A percentile compares a stretch with the other conserved stretches of the same genome.
phyloP scores from a whole-genome alignment of 345 rosid genomes.

The Hibiscus tridactylites region DNA sequence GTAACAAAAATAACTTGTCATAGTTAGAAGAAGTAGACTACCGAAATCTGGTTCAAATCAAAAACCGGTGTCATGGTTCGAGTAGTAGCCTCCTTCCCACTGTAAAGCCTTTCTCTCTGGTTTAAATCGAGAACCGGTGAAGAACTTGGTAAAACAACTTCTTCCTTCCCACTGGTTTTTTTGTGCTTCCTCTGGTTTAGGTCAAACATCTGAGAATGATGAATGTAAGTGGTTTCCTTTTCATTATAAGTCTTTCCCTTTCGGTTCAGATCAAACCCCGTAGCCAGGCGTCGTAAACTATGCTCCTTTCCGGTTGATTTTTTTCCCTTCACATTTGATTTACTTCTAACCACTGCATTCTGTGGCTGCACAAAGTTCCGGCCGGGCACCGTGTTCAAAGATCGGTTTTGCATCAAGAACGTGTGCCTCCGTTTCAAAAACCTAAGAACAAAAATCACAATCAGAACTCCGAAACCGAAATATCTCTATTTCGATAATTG shows the following conservation, averaged over 20 bases:
- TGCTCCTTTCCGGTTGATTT: slow-evolving; percentile 15
- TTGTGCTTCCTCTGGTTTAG: slow-evolving; percentile 26
- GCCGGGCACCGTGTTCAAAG: slow-evolving; percentile 12
- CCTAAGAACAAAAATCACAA: slow-evolving; percentile 25
- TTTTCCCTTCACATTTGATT: slow-evolving; percentile 21
- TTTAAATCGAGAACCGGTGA: slow-evolving; percentile 27
- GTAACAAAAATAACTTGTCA: background rate
- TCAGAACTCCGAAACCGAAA: background rate
- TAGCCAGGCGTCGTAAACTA: background rate
- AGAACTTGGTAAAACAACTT: slow-evolving; percentile 10
- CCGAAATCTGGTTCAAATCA: slow-evolving; percentile 88
- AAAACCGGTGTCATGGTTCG: slow-evolving; percentile 35
- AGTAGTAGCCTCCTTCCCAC: slow-evolving; percentile 34
- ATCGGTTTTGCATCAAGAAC: slow-evolving; percentile 43
- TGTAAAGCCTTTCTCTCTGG: slow-evolving; percentile 26
- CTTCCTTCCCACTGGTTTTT: slow-evolving; percentile 23
- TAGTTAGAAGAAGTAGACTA: slow-evolving; percentile 18
- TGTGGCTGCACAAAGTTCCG: slow-evolving; percentile 13
- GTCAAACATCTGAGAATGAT: slow-evolving; percentile 16
- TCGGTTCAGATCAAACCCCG: slow-evolving; percentile 14
- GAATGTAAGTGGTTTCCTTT: slow-evolving; percentile 19
- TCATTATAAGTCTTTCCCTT: slow-evolving; percentile 20
- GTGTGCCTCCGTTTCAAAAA: slow-evolving; percentile 60
- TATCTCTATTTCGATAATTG: background rate
- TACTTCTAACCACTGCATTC: slow-evolving; percentile 16